Conservation (phyloP, 2,329 filamentous ascomycete genomes). For the Colletotrichum zoysiae region DNA sequence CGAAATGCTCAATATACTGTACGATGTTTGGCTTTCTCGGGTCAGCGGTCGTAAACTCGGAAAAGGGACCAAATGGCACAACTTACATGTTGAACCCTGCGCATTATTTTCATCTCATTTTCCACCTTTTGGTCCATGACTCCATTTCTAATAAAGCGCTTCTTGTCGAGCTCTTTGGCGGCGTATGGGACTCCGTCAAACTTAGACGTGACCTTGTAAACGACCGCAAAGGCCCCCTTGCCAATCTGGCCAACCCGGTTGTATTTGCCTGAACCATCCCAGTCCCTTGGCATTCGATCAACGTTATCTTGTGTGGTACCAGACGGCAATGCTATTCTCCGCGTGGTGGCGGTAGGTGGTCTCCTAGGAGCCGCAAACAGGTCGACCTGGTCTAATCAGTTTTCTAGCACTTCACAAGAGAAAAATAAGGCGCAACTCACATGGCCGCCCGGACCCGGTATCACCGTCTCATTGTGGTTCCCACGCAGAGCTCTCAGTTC, state of each 20-base stretch:
- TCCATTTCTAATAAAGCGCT: constrained; percentile 92
- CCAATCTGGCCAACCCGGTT: constrained; percentile 86
- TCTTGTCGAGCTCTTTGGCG: constrained; percentile 95
- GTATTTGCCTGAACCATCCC: constrained; percentile 87
- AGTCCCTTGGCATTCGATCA: constrained; percentile 69
- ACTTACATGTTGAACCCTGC: constrained; percentile 82
- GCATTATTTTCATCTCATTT: constrained; percentile 98
- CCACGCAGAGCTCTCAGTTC: constrained; percentile 50
- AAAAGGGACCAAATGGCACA: constrained; percentile 26
- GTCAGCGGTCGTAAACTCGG: constrained; percentile 14
- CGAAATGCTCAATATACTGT: constrained; percentile 88
- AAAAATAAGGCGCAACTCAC: constrained; percentile 47
- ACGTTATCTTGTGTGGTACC: constrained; percentile 49
- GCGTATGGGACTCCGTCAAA: constrained; percentile 86
- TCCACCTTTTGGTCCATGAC: constrained; percentile 91
- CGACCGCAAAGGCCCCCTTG: constrained; percentile 93
- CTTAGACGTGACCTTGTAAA: constrained; percentile 90
- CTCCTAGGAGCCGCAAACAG: constrained; percentile 46
- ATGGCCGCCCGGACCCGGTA: constrained; percentile 62
- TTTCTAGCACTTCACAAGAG: neutral
- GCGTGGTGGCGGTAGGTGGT: constrained; percentile 31
- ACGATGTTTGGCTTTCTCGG: constrained; percentile 82
- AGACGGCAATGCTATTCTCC: constrained; percentile 41
- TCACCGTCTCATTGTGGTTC: constrained; percentile 59
- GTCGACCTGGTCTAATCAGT: constrained; percentile 45